Base-by-base conservation (phyloP, 768 basidiomycete species). In the Rhizopogon rudus region DNA sequence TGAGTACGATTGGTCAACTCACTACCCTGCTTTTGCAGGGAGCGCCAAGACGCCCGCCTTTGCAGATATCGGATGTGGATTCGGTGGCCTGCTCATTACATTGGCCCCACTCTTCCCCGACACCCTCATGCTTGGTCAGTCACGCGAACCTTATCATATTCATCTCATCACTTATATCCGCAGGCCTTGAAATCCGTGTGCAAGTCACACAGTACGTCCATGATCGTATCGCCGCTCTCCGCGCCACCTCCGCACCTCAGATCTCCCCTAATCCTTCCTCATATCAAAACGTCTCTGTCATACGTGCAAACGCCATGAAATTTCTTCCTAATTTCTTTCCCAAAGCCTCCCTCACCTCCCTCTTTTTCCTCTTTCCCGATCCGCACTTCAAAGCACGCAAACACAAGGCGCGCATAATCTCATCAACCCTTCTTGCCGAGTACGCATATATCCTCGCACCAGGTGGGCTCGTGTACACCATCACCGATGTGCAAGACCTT, bases 321-420 rank as follows among this genome's bases (percentile, higher is more conserved):
- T 98, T 98, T 71, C 79, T 98, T 53, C 91, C 95, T 6, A 98
- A 98, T 72, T 98, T 93, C 71, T 97, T 99, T 71, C 67, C 79
- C 22, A 94, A 95, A 67, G 86, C 86, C 55, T 96, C 96, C 59
- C 78, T 99, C 39, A 87, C 89, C 17, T 86, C 96, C 46, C 78
- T 99, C 49, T 99, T 99, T 75, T 98, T 99, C 77, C 82, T 98
- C 56, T 99, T 98, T 73, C 97, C 97, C 41, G 97, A 99, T 71
- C 97, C 97, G 0, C 97, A 98, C 70, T 99, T 99, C 82, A 98
- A 99, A 71, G 80, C 83, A 8, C 86, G 95, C 63, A 99, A 99
- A 71, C 96, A 98, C 78, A 99, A 99, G 75, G 96, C 96, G 2
- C 87, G 97, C 66, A 98, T 98, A 68, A 95, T 98, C 67, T 97